phyloP scores from a whole-genome alignment of 1,284 basidiomycete species.

The Ceratobasidium sp. region DNA sequence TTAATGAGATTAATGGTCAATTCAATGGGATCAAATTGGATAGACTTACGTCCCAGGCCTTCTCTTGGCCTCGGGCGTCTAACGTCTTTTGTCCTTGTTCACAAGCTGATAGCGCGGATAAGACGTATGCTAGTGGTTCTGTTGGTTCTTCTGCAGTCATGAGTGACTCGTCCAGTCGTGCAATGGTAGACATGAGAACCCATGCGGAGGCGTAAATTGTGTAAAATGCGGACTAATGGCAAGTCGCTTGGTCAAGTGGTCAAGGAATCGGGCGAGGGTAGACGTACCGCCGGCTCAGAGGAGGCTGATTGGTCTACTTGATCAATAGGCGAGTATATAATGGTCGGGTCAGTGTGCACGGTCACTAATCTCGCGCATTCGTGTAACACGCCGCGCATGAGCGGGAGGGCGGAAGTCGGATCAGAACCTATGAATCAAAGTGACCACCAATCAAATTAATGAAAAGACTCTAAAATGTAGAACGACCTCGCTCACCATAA shows the following conservation, averaged over 20 bases:
- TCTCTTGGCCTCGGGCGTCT: not conserved
- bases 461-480: not conserved
- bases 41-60: slow-evolving; percentile 32
- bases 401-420: slow-evolving; percentile 64
- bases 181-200: slow-evolving; percentile 71
- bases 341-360: slow-evolving; percentile 68
- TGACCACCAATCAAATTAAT: slow-evolving; percentile 36
- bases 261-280: not conserved
- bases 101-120: slow-evolving; percentile 34
- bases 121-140: slow-evolving; percentile 62
- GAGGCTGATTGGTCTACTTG: not conserved
- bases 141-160: slow-evolving; percentile 68
- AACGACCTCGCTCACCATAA: slow-evolving; percentile 63
- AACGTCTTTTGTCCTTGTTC: slow-evolving; percentile 32
- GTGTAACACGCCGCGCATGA: slow-evolving; percentile 72
- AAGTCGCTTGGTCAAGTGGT: not conserved
- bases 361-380: slow-evolving; percentile 73
- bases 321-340: slow-evolving; percentile 58
- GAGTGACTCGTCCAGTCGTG: slow-evolving; percentile 64
- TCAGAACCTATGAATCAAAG: slow-evolving; percentile 59
- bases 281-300: slow-evolving; percentile 1
- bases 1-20: too few relatives aligned
- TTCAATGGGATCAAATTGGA: not conserved
- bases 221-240: slow-evolving; percentile 67
- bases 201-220: slow-evolving; percentile 72